A percentile compares a stretch with the other conserved stretches of the same genome.
phyloP scores from a whole-genome alignment of 2,329 filamentous ascomycete genomes.

The Thielaviopsis ethacetica region DNA sequence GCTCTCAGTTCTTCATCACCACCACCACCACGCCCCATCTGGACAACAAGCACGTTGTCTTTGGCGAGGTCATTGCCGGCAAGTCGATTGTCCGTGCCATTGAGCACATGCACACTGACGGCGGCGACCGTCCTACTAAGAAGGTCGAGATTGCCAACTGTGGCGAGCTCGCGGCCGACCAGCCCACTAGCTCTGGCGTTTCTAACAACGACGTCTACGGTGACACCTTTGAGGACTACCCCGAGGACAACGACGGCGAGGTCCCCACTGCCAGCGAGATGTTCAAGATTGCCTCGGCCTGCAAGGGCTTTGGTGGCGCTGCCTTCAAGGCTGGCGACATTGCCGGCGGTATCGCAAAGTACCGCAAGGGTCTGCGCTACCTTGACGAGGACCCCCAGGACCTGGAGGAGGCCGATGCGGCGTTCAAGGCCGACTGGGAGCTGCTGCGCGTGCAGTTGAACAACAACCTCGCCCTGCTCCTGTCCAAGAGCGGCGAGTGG shows the following conservation, averaged over 20 bases:
- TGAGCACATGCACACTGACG: constrained; percentile 63
- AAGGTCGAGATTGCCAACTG: constrained; percentile 68
- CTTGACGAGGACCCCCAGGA: constrained; percentile 64
- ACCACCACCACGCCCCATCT: constrained; percentile 90
- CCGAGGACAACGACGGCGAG: constrained; percentile 55
- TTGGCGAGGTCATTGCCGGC: constrained; percentile 82
- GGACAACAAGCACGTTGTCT: constrained; percentile 93
- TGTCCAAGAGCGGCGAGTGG: constrained; percentile 62
- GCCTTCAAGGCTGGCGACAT: constrained; percentile 73
- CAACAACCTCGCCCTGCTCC: constrained; percentile 74
- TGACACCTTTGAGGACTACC: constrained; percentile 89
- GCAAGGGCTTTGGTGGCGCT: constrained; percentile 85
- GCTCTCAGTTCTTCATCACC: constrained; percentile 96
- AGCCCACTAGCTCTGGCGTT: constrained; percentile 47
- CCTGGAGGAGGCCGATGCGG: constrained; percentile 52
- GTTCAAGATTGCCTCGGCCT: constrained; percentile 62
- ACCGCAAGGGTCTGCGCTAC: constrained; percentile 84
- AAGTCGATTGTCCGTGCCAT: constrained; percentile 83
- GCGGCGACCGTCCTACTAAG: constrained; percentile 59
- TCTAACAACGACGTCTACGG: constrained; percentile 65
- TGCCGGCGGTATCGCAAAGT: constrained; percentile 65
- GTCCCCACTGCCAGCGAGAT: constrained; percentile 40
- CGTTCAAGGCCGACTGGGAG: constrained; percentile 49
- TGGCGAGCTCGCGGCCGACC: constrained; percentile 63
- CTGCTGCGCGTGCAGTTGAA: constrained; percentile 71